These are phyloP conservation scores for Pythium inflatum DNA, from an alignment of 352 stramenopile species.

Conservation along the genomic window DNA sequence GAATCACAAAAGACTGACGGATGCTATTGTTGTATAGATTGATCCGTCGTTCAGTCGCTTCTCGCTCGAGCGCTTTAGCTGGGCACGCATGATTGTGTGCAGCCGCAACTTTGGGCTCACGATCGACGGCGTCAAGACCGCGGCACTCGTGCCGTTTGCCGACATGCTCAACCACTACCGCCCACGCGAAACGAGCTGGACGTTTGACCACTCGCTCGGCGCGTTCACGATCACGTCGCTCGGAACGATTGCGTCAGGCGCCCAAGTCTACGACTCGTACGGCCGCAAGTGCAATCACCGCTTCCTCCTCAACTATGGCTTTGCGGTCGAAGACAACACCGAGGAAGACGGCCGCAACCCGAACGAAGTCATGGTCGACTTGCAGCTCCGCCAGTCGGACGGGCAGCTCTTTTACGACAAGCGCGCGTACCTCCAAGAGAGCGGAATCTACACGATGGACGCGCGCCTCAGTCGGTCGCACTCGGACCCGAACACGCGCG, in stretches of 20 bases:
- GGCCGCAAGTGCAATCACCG: slow-evolving; percentile 99
- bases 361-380: slow-evolving; percentile 95
- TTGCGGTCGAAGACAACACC: slow-evolving; percentile 98
- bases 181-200: slow-evolving; percentile 96
- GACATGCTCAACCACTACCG: slow-evolving; percentile 99
- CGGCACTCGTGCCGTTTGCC: slow-evolving; percentile 97
- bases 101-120: slow-evolving; percentile 98
- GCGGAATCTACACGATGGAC: slow-evolving; percentile 87
- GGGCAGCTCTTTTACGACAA: slow-evolving; percentile 86
- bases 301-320: slow-evolving; percentile 99
- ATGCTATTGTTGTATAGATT: slow-evolving; percentile 40
- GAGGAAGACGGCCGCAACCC: slow-evolving; percentile 98
- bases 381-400: slow-evolving; percentile 66
- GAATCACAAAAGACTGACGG: not conserved
- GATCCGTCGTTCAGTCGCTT: slow-evolving; percentile 92
- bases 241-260: slow-evolving; percentile 68
- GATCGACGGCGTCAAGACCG: slow-evolving; percentile 97
- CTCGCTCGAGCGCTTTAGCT: slow-evolving; percentile 97
- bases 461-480: slow-evolving; percentile 84
- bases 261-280: slow-evolving; percentile 99
- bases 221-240: slow-evolving; percentile 91
- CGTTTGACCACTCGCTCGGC: slow-evolving; percentile 82
- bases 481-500: slow-evolving; percentile 83
- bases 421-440: slow-evolving; percentile 83
- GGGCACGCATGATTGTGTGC: slow-evolving; percentile 99